These are phyloP conservation scores for Stephania japonica DNA, from an alignment of 164 flowering plant genomes.

Conservation along the genomic window DNA sequence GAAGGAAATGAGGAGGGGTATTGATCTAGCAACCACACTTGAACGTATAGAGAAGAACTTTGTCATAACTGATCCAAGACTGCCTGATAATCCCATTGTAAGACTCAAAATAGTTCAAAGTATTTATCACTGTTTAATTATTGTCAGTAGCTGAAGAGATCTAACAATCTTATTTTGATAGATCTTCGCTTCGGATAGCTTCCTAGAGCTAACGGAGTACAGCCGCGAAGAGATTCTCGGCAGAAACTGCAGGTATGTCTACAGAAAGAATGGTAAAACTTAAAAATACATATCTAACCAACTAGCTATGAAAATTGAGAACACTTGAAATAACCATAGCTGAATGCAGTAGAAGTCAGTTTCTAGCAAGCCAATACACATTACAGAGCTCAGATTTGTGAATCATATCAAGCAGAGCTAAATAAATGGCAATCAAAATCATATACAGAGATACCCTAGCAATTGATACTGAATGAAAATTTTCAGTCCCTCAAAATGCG, in stretches of 20 bases:
- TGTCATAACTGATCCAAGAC: conserved; percentile 97
- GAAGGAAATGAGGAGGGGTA: conserved; percentile 91
- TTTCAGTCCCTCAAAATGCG: conserved; percentile 1
- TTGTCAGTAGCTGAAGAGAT: not conserved
- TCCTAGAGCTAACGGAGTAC: conserved; percentile 95
- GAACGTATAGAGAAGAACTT: conserved; percentile 99
- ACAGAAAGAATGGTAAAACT: not conserved
- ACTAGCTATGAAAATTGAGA: not conserved
- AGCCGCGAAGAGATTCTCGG: conserved; percentile 98
- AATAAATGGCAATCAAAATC: no score
- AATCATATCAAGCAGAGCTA: not conserved
- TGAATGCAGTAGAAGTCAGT: not conserved
- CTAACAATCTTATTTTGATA: conserved; percentile 13
- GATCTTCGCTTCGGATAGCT: conserved; percentile 99
- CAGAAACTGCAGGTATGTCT: conserved; percentile 81
- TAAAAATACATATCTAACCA: not conserved
- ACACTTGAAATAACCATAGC: not conserved
- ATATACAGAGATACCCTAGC: not conserved
- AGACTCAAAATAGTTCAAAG: conserved; percentile 17
- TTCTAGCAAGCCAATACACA: not conserved
- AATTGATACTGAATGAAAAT: not conserved
- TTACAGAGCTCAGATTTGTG: not conserved
- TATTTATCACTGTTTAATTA: not conserved
- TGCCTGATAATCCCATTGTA: conserved; percentile 99
- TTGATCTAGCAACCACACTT: conserved; percentile 95